phyloP scores from a whole-genome alignment of 192 early-diverging fungal species.

The Linnemannia exigua region DNA sequence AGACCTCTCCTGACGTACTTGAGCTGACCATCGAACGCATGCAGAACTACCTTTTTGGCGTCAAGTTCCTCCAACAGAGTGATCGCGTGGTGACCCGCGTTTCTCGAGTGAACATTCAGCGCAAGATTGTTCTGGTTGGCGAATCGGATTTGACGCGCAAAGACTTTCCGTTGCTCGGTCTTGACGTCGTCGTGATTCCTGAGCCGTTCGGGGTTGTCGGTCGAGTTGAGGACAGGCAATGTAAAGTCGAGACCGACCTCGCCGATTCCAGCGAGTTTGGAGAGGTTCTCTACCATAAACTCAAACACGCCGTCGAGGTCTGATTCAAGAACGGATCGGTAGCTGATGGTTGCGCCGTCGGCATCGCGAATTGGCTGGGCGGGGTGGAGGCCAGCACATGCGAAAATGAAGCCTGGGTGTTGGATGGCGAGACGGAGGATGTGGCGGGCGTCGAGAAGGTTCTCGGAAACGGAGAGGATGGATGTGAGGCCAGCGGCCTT shows the following conservation, averaged over 20 bases:
- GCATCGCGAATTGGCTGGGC: slow-evolving; percentile 57
- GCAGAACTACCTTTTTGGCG: slow-evolving; percentile 64
- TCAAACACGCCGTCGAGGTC: slow-evolving; percentile 61
- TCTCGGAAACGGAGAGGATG: slow-evolving; percentile 69
- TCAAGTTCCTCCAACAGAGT: slow-evolving; percentile 62
- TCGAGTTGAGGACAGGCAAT: slow-evolving; percentile 52
- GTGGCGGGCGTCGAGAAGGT: slow-evolving; percentile 60
- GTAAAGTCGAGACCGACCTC: slow-evolving; percentile 71
- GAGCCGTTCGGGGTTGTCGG: slow-evolving; percentile 39
- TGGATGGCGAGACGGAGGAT: slow-evolving; percentile 53
- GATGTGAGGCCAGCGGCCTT: slow-evolving; percentile 52
- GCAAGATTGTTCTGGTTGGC: slow-evolving; percentile 62
- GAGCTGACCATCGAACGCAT: slow-evolving; percentile 70
- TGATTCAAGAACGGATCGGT: slow-evolving; percentile 46
- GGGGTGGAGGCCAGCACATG: slow-evolving; percentile 68
- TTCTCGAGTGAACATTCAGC: slow-evolving; percentile 70
- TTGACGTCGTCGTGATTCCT: slow-evolving; percentile 58
- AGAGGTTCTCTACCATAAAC: slow-evolving; percentile 56
- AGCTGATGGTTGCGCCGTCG: slow-evolving; percentile 44
- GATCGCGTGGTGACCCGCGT: slow-evolving; percentile 68
- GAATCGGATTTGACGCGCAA: slow-evolving; percentile 60
- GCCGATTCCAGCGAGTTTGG: slow-evolving; percentile 54
- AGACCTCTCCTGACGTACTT: slow-evolving; percentile 61
- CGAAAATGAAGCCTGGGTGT: slow-evolving; percentile 56
- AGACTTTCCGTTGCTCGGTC: slow-evolving; percentile 63